phyloP scores from a whole-genome alignment of 2,329 filamentous ascomycete species.

The Fusarium begoniae region DNA sequence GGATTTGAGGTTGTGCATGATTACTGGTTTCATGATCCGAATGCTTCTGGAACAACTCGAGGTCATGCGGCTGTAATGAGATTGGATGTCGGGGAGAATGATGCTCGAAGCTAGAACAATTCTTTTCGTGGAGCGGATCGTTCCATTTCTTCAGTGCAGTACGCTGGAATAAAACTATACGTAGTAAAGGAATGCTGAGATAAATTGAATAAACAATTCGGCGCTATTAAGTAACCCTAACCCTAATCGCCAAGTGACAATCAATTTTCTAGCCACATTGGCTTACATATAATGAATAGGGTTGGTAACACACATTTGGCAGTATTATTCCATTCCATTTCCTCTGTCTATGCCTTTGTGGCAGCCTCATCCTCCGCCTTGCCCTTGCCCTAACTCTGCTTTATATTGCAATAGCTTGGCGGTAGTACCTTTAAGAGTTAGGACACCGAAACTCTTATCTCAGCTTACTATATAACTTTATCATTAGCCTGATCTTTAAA shows the following conservation, averaged over 20 bases:
- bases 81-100: neutral
- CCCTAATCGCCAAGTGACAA: neutral
- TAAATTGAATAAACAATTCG: neutral
- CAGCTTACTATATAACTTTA: no score
- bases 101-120: neutral
- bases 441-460: no score
- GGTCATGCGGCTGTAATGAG: constrained; percentile 25
- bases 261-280: neutral
- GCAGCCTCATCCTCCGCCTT: no score
- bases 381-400: no score
- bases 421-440: no score
- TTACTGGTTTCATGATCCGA: constrained; percentile 21
- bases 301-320: no score
- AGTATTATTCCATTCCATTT: no score
- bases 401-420: no score
- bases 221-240: neutral
- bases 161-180: neutral
- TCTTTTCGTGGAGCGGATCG: neutral
- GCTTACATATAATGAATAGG: no score
- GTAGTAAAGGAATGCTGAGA: neutral
- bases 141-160: neutral
- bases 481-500: no score
- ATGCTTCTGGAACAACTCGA: neutral
- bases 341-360: no score
- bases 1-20: constrained; percentile 16